A percentile compares a stretch with the other conserved stretches of the same genome.
These are phyloP conservation scores for Theileria luwenshuni DNA, from an alignment of 169 alveolate species.

Conservation along the genomic window DNA sequence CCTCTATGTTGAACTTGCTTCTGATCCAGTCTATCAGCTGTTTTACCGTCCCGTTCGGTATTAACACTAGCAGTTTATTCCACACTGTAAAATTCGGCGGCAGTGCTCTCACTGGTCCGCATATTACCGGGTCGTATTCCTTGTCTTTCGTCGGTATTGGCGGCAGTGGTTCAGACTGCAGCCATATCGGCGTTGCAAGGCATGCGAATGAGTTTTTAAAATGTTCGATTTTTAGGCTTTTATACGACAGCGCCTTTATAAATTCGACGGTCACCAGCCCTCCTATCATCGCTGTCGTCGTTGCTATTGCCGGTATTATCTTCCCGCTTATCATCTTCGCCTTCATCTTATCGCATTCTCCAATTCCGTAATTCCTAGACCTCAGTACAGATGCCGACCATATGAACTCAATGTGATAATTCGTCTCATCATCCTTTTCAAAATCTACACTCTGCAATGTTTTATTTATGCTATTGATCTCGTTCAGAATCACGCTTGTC, in stretches of 20 bases:
- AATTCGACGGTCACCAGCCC: conserved; percentile 95
- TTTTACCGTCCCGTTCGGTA: conserved; percentile 76
- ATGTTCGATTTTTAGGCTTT: conserved; percentile 55
- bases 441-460: conserved; percentile 80
- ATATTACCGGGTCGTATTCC: conserved; percentile 92
- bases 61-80: conserved; percentile 91
- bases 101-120: conserved; percentile 93
- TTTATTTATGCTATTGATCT: conserved; percentile 21
- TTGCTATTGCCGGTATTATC: conserved; percentile 99
- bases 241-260: conserved; percentile 77
- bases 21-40: conserved; percentile 46
- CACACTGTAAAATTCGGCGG: conserved; percentile 96
- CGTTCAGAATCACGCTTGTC: background rate
- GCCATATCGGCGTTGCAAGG: conserved; percentile 91
- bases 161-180: conserved; percentile 90
- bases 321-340: conserved; percentile 98
- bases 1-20: conserved; percentile 65
- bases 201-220: conserved; percentile 94
- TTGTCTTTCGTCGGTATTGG: conserved; percentile 77
- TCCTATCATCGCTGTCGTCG: conserved; percentile 98
- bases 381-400: conserved; percentile 95
- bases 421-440: conserved; percentile 99
- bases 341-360: conserved; percentile 89
- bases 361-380: conserved; percentile 94
- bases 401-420: conserved; percentile 96